Percentiles rank a stretch among this genome's conserved stretches.
phyloP scores from a whole-genome alignment of 257 asterid species.

The Nicotiana sylvestris region DNA sequence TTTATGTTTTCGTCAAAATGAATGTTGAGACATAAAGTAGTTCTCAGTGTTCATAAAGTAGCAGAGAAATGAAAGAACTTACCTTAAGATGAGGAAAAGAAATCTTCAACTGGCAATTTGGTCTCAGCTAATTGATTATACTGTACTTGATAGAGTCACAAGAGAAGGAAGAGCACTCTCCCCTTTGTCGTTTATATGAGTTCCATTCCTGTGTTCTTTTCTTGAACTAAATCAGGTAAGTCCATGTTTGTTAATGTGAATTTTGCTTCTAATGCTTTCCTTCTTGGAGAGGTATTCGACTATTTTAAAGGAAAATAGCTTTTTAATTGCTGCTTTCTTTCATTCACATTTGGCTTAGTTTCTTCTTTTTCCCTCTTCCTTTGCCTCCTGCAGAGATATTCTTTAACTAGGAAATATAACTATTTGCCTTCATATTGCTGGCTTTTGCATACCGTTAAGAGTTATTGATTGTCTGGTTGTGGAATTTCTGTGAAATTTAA shows the following conservation, averaged over 20 bases:
- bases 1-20: not conserved
- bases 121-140: not conserved
- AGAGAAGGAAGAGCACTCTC: not conserved
- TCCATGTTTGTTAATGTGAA: not conserved
- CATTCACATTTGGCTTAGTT: not conserved
- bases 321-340: not conserved
- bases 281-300: constrained; percentile 7
- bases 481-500: not conserved
- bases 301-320: not conserved
- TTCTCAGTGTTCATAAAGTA: not conserved
- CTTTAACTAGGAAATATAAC: not conserved
- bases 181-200: not conserved
- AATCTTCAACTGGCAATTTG: not conserved
- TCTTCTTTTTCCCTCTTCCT: not conserved
- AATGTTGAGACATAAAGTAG: not conserved
- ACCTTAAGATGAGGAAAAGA: not conserved
- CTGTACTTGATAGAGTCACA: not conserved
- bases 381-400: constrained; percentile 2
- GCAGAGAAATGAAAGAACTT: not conserved
- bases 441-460: not conserved
- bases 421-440: not conserved
- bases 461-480: not conserved
- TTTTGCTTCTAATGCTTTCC: constrained; percentile 10
- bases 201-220: constrained; percentile 10
- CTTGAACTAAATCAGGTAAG: constrained; percentile 10